Evolutionary conservation across 106 monocot genomes (phyloP).

Genomic region (Dendrobium huoshanense): DNA sequence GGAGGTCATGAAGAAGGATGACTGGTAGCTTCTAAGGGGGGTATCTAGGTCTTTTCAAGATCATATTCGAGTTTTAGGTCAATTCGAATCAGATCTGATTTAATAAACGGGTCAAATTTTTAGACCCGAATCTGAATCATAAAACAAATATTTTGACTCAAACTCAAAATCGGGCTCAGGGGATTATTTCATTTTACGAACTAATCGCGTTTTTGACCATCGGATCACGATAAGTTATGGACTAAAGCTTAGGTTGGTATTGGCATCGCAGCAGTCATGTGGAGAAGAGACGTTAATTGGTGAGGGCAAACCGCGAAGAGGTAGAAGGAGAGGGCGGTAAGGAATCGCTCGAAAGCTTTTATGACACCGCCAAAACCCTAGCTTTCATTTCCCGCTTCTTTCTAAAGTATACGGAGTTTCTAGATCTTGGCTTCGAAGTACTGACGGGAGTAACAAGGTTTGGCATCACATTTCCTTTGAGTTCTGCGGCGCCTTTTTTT

Average conservation of each 20-base stretch:
- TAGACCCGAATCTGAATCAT: no score
- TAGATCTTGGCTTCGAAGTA: neutral
- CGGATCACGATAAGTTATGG: neutral
- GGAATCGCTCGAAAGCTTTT: neutral
- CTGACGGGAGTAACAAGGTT: neutral
- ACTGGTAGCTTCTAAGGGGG: no score
- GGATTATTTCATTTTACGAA: no score
- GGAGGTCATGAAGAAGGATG: no score
- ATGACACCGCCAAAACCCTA: neutral
- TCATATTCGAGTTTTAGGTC: no score
- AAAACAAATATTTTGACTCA: no score
- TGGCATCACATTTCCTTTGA: neutral
- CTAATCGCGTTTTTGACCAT: neutral
- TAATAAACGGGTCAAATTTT: no score
- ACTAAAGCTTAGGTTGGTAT: neutral
- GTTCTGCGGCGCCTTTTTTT: neutral
- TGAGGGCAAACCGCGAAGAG: neutral
- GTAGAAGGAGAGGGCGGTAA: neutral
- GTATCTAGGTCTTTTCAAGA: no score
- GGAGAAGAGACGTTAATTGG: constrained; percentile 5
- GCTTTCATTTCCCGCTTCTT: constrained; percentile 1
- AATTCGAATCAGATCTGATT: no score
- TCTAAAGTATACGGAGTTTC: neutral
- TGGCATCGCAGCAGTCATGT: neutral
- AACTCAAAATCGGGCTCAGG: no score